A percentile compares a stretch with the other conserved stretches of the same genome.
These are phyloP conservation scores for Amanita pseudoporphyria DNA, from an alignment of 768 basidiomycete species.

Conservation along the genomic window DNA sequence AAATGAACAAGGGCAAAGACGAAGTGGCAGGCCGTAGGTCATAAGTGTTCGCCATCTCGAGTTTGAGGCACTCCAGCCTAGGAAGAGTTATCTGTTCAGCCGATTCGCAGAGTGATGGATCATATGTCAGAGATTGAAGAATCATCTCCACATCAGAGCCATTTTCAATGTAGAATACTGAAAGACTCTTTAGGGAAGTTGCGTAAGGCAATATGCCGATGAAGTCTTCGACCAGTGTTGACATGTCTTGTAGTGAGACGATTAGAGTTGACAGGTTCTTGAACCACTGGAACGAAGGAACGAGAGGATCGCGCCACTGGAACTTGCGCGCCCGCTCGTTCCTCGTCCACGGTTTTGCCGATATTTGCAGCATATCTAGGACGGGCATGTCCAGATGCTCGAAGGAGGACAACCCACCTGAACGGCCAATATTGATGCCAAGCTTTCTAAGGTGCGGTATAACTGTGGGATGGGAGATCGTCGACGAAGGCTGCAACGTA, in stretches of 20 bases:
- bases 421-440: constrained; percentile 1
- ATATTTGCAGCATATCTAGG: constrained; percentile 1
- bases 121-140: not conserved
- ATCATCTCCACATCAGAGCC: constrained; percentile 3
- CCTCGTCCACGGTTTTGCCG: constrained; percentile 1
- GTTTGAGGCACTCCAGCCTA: not conserved
- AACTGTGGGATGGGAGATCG: not conserved
- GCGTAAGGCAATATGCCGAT: not conserved
- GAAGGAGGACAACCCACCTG: constrained; percentile 2
- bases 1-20: not conserved
- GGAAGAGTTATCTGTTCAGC: not conserved
- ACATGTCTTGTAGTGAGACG: constrained; percentile 4
- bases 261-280: not conserved
- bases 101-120: not conserved
- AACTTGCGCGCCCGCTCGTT: constrained; percentile 5
- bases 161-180: constrained; percentile 1
- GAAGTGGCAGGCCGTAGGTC: constrained; percentile 1
- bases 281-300: not conserved
- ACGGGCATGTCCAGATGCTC: constrained; percentile 2
- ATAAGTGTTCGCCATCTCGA: constrained; percentile 5
- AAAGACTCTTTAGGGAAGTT: not conserved
- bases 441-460: not conserved
- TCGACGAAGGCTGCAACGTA: not conserved
- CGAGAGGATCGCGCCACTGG: not conserved
- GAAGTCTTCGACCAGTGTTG: not conserved